Percentiles rank a stretch among this genome's conserved stretches.
phyloP scores from a whole-genome alignment of 169 alveolate species.

The Toxoplasma gondii region DNA sequence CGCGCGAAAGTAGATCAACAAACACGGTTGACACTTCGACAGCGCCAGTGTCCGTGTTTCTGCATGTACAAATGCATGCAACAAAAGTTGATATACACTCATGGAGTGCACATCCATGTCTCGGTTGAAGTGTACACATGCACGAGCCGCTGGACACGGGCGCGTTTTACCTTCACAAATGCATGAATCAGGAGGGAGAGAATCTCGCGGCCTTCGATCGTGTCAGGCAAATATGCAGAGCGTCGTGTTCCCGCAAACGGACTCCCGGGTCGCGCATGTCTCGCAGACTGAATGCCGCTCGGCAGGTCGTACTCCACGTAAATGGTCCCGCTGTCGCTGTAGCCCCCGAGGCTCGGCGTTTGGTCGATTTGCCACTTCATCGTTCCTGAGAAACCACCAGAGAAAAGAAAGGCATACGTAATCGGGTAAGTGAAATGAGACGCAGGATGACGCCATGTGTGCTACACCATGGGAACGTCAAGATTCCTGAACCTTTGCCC shows the following conservation, averaged over 20 bases:
- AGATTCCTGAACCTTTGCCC: no score
- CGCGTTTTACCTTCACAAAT: constrained; percentile 77
- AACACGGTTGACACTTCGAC: no score
- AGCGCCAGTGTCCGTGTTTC: no score
- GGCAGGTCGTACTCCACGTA: constrained; percentile 42
- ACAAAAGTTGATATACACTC: no score
- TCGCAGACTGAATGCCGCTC: constrained; percentile 60
- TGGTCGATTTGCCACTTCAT: constrained; percentile 11
- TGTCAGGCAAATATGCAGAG: constrained; percentile 86
- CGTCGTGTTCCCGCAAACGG: constrained; percentile 83
- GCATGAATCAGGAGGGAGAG: constrained; percentile 79
- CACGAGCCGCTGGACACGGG: background rate
- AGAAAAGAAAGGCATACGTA: no score
- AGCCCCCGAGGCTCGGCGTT: background rate
- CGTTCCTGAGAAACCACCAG: constrained; percentile 12
- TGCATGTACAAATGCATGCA: no score
- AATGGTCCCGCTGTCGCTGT: constrained; percentile 52
- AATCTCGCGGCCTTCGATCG: constrained; percentile 82
- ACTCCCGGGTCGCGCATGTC: constrained; percentile 55
- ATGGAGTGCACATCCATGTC: no score
- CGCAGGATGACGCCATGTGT: no score
- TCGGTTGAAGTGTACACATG: no score
- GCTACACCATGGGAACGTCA: no score
- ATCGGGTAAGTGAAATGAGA: no score
- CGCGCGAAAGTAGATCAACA: no score